Conservation (phyloP, 1,139 yeast genomes). For the Lodderomyces orthopsilosis region DNA sequence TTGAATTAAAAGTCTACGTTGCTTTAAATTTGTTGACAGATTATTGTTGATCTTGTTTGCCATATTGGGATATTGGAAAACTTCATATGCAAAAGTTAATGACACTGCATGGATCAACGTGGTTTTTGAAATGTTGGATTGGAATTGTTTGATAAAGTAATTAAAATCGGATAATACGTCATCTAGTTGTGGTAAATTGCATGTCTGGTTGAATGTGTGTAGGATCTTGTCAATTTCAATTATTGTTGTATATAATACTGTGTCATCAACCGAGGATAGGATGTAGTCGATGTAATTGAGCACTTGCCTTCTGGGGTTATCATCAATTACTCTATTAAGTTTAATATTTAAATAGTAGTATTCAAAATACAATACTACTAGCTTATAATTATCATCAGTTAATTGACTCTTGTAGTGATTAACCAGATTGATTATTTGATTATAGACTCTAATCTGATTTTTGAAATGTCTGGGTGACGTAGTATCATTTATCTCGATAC, state of each 20-base stretch:
- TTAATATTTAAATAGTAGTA: conserved; percentile 6
- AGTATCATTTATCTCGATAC: no score
- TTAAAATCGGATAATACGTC: conserved; percentile 2
- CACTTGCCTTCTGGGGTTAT: conserved; percentile 4
- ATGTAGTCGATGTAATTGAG: conserved; percentile 8
- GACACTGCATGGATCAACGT: conserved; percentile 5
- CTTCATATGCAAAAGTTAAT: conserved; percentile 9
- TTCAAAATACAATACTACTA: conserved; percentile 5
- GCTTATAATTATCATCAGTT: not conserved
- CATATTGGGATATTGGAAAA: conserved; percentile 5
- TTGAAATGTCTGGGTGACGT: not conserved
- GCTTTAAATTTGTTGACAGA: not conserved
- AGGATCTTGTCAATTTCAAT: not conserved
- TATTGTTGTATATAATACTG: not conserved
- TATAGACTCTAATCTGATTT: conserved; percentile 1
- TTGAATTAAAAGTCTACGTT: not conserved
- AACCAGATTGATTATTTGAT: not conserved
- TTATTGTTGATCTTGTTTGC: not conserved
- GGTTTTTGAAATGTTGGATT: not conserved
- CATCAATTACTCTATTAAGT: not conserved
- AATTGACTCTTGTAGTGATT: not conserved
- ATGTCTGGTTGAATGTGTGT: not conserved
- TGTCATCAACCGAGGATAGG: not conserved
- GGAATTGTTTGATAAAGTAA: conserved; percentile 1
- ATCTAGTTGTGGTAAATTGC: not conserved